Percentiles rank a stretch among this genome's conserved stretches.
phyloP scores from a whole-genome alignment of 441 rosid species.

The Gossypium schwendimanii region DNA sequence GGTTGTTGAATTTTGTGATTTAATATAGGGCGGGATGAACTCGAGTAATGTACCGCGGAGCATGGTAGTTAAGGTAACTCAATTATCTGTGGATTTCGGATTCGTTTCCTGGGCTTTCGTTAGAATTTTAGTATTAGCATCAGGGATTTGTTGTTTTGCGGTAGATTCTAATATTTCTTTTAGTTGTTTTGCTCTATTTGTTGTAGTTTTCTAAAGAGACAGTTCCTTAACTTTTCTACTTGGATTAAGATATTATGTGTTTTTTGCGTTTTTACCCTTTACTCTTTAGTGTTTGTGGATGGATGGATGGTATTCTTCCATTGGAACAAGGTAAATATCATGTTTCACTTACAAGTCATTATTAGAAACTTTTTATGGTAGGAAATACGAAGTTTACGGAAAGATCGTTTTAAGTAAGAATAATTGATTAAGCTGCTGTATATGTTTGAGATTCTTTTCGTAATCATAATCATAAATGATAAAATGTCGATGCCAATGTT shows the following conservation, averaged over 20 bases:
- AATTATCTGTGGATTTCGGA: background rate
- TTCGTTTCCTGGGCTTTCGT: background rate
- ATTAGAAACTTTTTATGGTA: background rate
- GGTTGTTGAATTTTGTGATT: slow-evolving; percentile 1
- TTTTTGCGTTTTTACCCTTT: background rate
- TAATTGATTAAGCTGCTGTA: background rate
- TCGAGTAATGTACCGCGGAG: slow-evolving; percentile 22
- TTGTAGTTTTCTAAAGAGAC: background rate
- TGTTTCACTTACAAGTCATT: background rate
- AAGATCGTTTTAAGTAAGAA: background rate
- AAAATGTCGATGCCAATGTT: background rate
- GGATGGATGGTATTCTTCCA: background rate
- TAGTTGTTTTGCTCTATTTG: background rate
- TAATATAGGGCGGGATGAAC: slow-evolving; percentile 38
- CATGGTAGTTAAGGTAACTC: slow-evolving; percentile 44
- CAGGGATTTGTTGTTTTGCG: background rate
- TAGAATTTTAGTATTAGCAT: background rate
- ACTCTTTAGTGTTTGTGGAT: background rate
- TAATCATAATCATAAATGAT: too few relatives aligned
- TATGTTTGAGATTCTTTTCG: background rate
- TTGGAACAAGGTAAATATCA: background rate
- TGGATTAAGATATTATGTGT: background rate
- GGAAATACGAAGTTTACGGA: background rate
- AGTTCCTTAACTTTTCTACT: background rate
- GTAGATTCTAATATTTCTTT: background rate